Base-by-base conservation (phyloP, 495 filamentous ascomycete species). In the Penicillium fimorum region DNA sequence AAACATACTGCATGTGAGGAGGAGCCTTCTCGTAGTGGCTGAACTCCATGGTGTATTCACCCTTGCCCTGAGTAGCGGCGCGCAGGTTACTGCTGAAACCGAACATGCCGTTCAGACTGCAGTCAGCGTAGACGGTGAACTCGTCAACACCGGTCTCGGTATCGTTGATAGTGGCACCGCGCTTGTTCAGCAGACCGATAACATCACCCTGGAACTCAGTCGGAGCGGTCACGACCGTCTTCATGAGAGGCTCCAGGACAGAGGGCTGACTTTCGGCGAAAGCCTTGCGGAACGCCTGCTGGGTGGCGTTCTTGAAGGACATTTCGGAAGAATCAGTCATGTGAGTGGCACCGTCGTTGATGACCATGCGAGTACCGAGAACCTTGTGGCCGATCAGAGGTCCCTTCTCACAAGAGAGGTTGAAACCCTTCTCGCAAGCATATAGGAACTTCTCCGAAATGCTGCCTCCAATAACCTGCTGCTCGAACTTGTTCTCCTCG, bases 1-100 rank as follows among this genome's bases (percentile, higher is more conserved):
- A 61, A 63, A 84, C 86, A 67, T 85, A 90, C 88, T 99, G 95
- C 71, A 97, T 68, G 64, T 97, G 93, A 56, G 85, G 84, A 47
- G 92, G 89, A 60, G 93, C 89, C 51, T 89, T 80, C 53, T 86
- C 84, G 69, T 99, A 97, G 76, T 97, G 92, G 68, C 87, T 90
- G 72, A 97, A 99, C 79, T 99, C 95, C 95, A 99, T 99, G 58
- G 81, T 87, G 65, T 96, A 99, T 79, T 99, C 95, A 61, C 95
- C 95, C 82, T 99, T 99, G 50, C 94, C 95, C 78, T 99, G 95
- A 10, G 93, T 97, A 22, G 91, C 88, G 4, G 95, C 95, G 59
- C 95, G 82, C 71, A 99, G 76, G 73, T 95, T 87, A 37, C 82
- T 86, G 56, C 85, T 90, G 76, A 99, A 97, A 51, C 95, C 95